Conservation (phyloP, 345 rosid species). For the Dovyalis caffra region DNA sequence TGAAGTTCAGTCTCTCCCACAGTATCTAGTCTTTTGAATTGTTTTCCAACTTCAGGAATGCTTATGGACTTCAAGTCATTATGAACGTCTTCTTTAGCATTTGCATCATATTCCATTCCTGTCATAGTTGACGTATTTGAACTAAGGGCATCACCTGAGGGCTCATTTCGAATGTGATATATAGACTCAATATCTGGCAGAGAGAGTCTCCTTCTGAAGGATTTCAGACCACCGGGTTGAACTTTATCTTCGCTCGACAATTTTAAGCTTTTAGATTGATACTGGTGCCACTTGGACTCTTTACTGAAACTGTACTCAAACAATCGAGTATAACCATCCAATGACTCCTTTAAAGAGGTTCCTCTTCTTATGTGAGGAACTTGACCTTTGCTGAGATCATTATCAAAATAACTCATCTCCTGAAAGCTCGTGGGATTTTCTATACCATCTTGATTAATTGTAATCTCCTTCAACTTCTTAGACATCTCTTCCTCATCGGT, state of each 20-base stretch:
- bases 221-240: slow-evolving; percentile 32
- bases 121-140: slow-evolving; percentile 25
- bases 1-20: slow-evolving; percentile 26
- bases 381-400: slow-evolving; percentile 16
- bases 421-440: slow-evolving; percentile 14
- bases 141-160: slow-evolving; percentile 26
- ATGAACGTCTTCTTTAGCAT: not conserved
- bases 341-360: slow-evolving; percentile 48
- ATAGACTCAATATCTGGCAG: slow-evolving; percentile 71
- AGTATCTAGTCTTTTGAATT: slow-evolving; percentile 23
- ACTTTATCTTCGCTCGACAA: slow-evolving; percentile 46
- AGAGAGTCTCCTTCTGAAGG: slow-evolving; percentile 73
- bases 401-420: slow-evolving; percentile 17
- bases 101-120: not conserved
- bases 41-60: slow-evolving; percentile 22
- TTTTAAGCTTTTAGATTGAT: slow-evolving; percentile 59
- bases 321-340: slow-evolving; percentile 57
- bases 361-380: slow-evolving; percentile 31
- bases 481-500: slow-evolving; percentile 20
- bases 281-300: slow-evolving; percentile 34
- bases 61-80: slow-evolving; percentile 15
- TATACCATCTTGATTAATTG: slow-evolving; percentile 16
- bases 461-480: not conserved
- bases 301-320: slow-evolving; percentile 38
- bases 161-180: slow-evolving; percentile 47